Evolutionary conservation across 1,284 basidiomycete species (phyloP).

Genomic region (Violaceomyces palustris): DNA sequence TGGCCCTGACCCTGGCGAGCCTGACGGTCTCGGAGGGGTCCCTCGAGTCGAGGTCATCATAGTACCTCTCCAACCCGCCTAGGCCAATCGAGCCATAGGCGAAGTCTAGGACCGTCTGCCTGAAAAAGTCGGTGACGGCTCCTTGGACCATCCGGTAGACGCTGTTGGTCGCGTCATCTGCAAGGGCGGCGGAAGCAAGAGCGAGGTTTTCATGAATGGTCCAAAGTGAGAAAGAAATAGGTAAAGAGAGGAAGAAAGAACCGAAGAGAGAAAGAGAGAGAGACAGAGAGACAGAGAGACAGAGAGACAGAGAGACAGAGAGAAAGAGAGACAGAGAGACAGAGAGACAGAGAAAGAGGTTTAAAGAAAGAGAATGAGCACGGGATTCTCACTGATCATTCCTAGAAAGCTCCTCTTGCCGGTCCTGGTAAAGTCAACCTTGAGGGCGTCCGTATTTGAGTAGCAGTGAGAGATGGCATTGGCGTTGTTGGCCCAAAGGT

Average conservation of each 20-base stretch:
- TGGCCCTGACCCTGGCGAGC: constrained; percentile 69
- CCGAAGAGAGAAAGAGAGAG: background rate
- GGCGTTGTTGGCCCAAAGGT: constrained; percentile 70
- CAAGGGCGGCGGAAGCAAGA: background rate
- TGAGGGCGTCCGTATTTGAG: constrained; percentile 68
- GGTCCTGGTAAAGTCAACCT: constrained; percentile 89
- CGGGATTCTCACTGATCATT: constrained; percentile 41
- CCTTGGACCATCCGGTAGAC: constrained; percentile 35
- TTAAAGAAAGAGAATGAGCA: background rate
- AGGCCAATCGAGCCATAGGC: constrained; percentile 23
- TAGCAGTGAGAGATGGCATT: constrained; percentile 49
- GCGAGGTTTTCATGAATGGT: no score
- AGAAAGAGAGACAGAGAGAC: no score
- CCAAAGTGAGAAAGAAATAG: background rate
- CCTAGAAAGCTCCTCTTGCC: constrained; percentile 88
- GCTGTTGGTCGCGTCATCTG: constrained; percentile 41
- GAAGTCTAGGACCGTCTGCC: constrained; percentile 60
- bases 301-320: background rate
- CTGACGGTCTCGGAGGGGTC: constrained; percentile 84
- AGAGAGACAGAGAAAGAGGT: background rate
- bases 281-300: background rate
- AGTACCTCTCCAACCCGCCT: constrained; percentile 29
- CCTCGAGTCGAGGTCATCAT: constrained; percentile 65
- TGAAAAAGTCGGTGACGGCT: constrained; percentile 87
- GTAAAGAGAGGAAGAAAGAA: background rate